Evolutionary conservation across 495 filamentous ascomycete species (phyloP).

Genomic region (Xylaria curta): DNA sequence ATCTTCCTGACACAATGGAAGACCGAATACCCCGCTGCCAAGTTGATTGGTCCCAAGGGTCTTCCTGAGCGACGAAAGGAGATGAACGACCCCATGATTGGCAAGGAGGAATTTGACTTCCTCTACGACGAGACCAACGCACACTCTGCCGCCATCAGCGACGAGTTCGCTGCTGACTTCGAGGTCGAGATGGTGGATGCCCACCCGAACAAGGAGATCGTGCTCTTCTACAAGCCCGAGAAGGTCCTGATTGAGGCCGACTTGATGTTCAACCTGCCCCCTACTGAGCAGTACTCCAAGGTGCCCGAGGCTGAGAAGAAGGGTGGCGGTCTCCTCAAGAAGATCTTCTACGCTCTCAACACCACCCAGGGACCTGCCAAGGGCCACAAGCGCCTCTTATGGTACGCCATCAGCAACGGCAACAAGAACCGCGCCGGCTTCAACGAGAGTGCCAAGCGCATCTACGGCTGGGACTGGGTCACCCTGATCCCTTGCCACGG

Average conservation of each 20-base stretch:
- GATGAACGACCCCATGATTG: conserved; percentile 63
- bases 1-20: conserved; percentile 88
- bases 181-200: conserved; percentile 81
- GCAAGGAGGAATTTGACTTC: conserved; percentile 70
- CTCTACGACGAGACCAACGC: conserved; percentile 56
- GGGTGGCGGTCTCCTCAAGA: conserved; percentile 66
- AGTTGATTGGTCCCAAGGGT: conserved; percentile 83
- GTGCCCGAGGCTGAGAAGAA: conserved; percentile 58
- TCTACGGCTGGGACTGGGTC: conserved; percentile 84
- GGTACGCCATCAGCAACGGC: conserved; percentile 71
- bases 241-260: conserved; percentile 89
- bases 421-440: conserved; percentile 68
- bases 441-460: conserved; percentile 68
- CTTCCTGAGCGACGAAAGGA: conserved; percentile 82
- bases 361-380: conserved; percentile 67
- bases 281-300: conserved; percentile 81
- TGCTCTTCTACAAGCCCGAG: conserved; percentile 82
- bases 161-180: conserved; percentile 87
- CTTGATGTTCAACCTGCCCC: conserved; percentile 88
- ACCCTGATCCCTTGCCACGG: conserved; percentile 93
- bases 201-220: conserved; percentile 85
- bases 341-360: conserved; percentile 65
- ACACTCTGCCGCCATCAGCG: conserved; percentile 58
- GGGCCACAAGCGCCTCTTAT: conserved; percentile 80
- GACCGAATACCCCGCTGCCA: conserved; percentile 74